phyloP scores from a whole-genome alignment of 495 filamentous ascomycete genomes.

The Hypoxylon lienhwacheense region DNA sequence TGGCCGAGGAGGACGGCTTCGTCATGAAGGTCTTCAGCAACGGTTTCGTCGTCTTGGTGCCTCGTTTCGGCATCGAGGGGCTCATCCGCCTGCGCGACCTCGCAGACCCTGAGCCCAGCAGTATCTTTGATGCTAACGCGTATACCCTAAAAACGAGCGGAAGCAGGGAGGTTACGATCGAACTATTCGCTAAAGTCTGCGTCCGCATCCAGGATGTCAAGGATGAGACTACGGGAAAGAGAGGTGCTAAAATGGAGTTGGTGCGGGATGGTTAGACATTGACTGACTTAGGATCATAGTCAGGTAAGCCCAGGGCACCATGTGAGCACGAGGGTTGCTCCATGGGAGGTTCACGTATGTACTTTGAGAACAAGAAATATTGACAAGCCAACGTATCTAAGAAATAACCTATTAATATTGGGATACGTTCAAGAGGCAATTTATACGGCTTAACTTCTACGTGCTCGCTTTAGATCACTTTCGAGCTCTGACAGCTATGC shows the following conservation, averaged over 20 bases:
- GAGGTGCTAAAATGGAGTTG: slow-evolving; percentile 75
- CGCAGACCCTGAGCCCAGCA: slow-evolving; percentile 71
- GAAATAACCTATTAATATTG: too few species aligned
- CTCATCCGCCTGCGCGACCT: slow-evolving; percentile 84
- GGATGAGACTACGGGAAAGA: slow-evolving; percentile 92
- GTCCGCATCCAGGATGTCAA: slow-evolving; percentile 88
- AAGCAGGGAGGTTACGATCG: slow-evolving; percentile 61
- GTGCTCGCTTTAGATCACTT: too few species aligned
- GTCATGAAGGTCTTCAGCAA: slow-evolving; percentile 97
- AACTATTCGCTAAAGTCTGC: slow-evolving; percentile 85
- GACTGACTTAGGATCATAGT: too few species aligned
- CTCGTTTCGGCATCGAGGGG: slow-evolving; percentile 91
- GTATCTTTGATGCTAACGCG: slow-evolving; percentile 78
- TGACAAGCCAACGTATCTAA: too few species aligned
- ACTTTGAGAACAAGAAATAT: too few species aligned
- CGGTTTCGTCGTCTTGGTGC: slow-evolving; percentile 93
- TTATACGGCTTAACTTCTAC: too few species aligned
- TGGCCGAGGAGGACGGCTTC: slow-evolving; percentile 85
- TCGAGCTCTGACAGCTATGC: too few species aligned
- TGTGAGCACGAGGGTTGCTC: too few species aligned
- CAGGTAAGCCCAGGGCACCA: too few species aligned
- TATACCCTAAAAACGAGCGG: slow-evolving; percentile 67
- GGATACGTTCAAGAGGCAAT: too few species aligned
- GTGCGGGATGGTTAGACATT: slow-evolving; percentile 37
- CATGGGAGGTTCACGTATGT: too few species aligned